Evolutionary conservation across 2,329 filamentous ascomycete species (phyloP).

Genomic region (Ceratocystis alfenasii): DNA sequence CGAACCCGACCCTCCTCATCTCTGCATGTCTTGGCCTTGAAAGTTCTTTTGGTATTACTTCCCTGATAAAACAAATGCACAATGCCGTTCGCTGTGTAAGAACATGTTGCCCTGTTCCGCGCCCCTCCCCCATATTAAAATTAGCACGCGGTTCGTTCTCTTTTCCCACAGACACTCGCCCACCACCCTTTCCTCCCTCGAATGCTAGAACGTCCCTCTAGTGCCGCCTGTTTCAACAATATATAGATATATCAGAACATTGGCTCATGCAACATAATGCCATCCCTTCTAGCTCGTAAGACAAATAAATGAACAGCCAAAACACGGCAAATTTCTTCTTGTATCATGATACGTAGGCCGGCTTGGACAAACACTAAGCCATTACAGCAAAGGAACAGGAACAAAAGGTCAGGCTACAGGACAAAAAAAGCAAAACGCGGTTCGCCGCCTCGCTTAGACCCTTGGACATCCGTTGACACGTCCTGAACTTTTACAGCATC

Average conservation of each 20-base stretch:
- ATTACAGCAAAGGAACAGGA: neutral
- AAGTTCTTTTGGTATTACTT: neutral
- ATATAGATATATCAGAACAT: neutral
- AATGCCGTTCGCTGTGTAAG: neutral
- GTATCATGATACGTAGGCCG: neutral
- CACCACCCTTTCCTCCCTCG: neutral
- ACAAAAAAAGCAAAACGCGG: no score
- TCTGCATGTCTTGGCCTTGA: constrained; percentile 4
- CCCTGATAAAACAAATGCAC: neutral
- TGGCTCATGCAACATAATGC: neutral
- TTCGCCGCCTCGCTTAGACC: no score
- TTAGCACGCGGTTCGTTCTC: neutral
- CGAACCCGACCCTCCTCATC: neutral
- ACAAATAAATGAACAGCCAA: no score
- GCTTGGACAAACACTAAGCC: neutral
- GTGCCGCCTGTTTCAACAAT: neutral
- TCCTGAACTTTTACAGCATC: no score
- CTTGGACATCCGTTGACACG: no score
- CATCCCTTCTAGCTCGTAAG: no score
- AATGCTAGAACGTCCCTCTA: neutral
- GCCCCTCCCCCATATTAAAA: neutral
- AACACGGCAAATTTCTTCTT: neutral
- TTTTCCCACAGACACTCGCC: neutral
- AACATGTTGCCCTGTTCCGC: neutral
- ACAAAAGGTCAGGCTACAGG: neutral